phyloP scores from a whole-genome alignment of 2,329 filamentous ascomycete genomes.

The Talaromyces sp. region DNA sequence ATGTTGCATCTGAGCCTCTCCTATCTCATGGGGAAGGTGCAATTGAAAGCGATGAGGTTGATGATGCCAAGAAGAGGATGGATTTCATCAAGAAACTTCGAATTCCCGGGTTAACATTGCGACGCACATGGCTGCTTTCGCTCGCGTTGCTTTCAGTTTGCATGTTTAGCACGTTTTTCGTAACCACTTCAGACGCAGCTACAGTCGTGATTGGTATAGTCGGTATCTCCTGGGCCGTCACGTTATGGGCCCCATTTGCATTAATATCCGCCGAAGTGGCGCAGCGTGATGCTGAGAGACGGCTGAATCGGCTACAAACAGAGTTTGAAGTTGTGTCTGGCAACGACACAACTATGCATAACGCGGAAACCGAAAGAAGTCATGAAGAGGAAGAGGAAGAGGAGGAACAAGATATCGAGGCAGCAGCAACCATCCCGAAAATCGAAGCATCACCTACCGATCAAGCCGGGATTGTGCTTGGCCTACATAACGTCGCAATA shows the following conservation, averaged over 20 bases:
- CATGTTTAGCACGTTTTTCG: conserved; percentile 79
- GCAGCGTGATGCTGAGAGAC: conserved; percentile 65
- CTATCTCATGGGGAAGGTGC: conserved; percentile 19
- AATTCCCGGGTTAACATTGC: conserved; percentile 79
- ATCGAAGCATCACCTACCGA: conserved; percentile 52
- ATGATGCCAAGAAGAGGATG: background rate
- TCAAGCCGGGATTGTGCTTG: conserved; percentile 83
- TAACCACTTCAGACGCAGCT: conserved; percentile 64
- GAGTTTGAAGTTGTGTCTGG: conserved; percentile 20
- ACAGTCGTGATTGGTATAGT: conserved; percentile 74
- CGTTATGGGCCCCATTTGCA: conserved; percentile 91
- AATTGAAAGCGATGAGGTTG: conserved; percentile 15
- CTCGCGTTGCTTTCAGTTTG: conserved; percentile 76
- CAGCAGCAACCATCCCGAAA: conserved; percentile 22
- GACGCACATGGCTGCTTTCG: conserved; percentile 78
- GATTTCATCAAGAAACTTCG: conserved; percentile 56
- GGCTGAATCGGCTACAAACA: conserved; percentile 41
- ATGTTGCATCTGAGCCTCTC: conserved; percentile 28
- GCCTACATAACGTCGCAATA: conserved; percentile 93
- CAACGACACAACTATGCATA: background rate
- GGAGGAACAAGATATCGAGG: conserved; percentile 24
- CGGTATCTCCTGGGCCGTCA: conserved; percentile 87
- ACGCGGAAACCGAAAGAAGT: background rate
- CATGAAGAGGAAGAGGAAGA: conserved; percentile 13
- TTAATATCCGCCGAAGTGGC: conserved; percentile 91